Evolutionary conservation across 257 asterid species (phyloP), one percentile per base, ranked within the genome.

Genomic region (Craterostigma plantagineum): DNA sequence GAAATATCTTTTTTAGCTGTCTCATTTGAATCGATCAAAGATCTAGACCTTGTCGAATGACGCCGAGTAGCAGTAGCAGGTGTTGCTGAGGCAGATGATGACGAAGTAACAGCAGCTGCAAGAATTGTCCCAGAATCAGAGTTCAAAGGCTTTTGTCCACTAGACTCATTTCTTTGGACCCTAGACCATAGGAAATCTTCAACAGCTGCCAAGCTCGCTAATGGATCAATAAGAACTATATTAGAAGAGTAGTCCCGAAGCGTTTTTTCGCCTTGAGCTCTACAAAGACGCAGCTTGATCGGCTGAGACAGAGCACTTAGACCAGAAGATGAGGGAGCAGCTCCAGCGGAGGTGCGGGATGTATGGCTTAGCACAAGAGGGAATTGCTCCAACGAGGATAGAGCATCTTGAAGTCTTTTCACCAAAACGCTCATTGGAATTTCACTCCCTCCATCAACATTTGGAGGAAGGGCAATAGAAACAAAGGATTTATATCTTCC

Each of bases 201-300:
- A 48, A 91, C 84, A 51, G 94, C 81, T 17, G 94, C 93, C 59
- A 91, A 68, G 72, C 91, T 91, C 45, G 94, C 96, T 51, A 91
- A 55, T 10, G 99, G 96, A 66, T 91, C 96, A 39, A 91, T 80
- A 52, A 91, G 59, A 23, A 91, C 96, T 50, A 91, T 69, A 59
- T 84, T 80, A 18, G 99, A 83, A 8, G 99, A 91, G 73, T 91
- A 91, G 62, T 91, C 99, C 34, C 92, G 96, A 3, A 91, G 92
- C 56, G 93, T 75, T 66, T 80, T 84, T 51, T 91, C 99, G 56
- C 92, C 99, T 38, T 68, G 73, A 35, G 91, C 92, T 63, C 99
- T 69, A 51, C 99, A 91, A 48, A 91, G 99, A 43, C 99, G 92
- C 55, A 91, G 68, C 79, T 91, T 91, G 41, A 84, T 70, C 42